Evolutionary conservation across 805 yeast genomes (phyloP).

Genomic region (Candida gorgasii): DNA sequence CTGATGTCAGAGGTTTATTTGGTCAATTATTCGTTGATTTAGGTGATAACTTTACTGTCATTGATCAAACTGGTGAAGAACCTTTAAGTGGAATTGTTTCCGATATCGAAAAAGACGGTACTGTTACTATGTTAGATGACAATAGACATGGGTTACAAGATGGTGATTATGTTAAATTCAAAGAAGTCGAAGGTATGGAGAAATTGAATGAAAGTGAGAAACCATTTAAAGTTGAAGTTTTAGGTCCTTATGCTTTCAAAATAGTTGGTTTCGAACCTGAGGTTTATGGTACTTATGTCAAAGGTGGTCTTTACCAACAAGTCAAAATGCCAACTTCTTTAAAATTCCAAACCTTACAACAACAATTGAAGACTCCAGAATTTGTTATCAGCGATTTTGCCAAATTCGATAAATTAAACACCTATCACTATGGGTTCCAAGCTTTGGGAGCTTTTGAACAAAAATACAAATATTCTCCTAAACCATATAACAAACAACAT

Average conservation of each 20-base stretch:
- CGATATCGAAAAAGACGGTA: slow-evolving; percentile 83
- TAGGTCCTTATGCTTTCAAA: slow-evolving; percentile 93
- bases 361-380: slow-evolving; percentile 78
- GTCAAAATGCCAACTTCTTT: slow-evolving; percentile 78
- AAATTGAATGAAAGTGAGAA: slow-evolving; percentile 67
- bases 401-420: slow-evolving; percentile 89
- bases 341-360: slow-evolving; percentile 60
- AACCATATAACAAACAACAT: slow-evolving; percentile 73
- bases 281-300: slow-evolving; percentile 59
- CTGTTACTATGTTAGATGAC: slow-evolving; percentile 91
- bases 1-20: slow-evolving; percentile 84
- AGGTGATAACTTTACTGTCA: slow-evolving; percentile 75
- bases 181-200: slow-evolving; percentile 81
- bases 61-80: slow-evolving; percentile 92
- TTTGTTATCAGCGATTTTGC: slow-evolving; percentile 84
- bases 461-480: slow-evolving; percentile 70
- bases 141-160: slow-evolving; percentile 92
- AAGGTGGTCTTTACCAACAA: slow-evolving; percentile 91
- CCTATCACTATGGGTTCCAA: slow-evolving; percentile 88
- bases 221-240: slow-evolving; percentile 73
- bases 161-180: slow-evolving; percentile 84
- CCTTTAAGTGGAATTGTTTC: slow-evolving; percentile 84
- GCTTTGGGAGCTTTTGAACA: slow-evolving; percentile 77
- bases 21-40: slow-evolving; percentile 90
- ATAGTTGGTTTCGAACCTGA: slow-evolving; percentile 49